phyloP scores from a whole-genome alignment of 2,329 filamentous ascomycete genomes.

The Fusarium sp. region DNA sequence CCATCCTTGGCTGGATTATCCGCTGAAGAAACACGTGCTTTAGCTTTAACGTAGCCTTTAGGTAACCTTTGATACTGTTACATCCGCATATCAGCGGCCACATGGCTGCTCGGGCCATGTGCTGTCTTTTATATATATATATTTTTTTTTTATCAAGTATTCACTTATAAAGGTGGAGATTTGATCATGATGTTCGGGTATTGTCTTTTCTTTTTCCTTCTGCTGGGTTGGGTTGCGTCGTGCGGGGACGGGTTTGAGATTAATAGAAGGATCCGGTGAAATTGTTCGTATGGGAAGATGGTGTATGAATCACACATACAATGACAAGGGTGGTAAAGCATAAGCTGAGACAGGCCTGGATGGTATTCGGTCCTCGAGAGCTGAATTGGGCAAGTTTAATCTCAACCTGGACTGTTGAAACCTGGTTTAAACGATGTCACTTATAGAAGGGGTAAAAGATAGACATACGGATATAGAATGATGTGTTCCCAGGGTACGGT shows the following conservation, averaged over 20 bases:
- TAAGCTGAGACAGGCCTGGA: not conserved
- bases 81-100: not conserved
- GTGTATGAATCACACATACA: not conserved
- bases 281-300: not conserved
- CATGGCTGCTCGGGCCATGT: constrained; percentile 30
- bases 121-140: no score
- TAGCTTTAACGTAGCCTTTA: not conserved
- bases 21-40: not conserved
- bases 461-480: not conserved
- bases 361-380: not conserved
- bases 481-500: not conserved
- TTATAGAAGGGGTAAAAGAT: no score
- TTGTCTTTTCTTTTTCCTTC: not conserved
- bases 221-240: not conserved
- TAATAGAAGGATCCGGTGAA: not conserved
- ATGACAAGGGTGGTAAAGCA: not conserved
- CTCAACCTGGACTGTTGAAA: not conserved
- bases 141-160: no score
- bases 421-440: no score
- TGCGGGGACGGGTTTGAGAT: not conserved
- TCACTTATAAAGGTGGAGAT: constrained; percentile 1
- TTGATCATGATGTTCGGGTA: not conserved
- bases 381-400: not conserved
- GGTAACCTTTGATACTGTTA: not conserved
- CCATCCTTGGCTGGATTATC: not conserved